Base-by-base conservation (phyloP, 2,329 filamentous ascomycete species). In the Lachnellula suecica region DNA sequence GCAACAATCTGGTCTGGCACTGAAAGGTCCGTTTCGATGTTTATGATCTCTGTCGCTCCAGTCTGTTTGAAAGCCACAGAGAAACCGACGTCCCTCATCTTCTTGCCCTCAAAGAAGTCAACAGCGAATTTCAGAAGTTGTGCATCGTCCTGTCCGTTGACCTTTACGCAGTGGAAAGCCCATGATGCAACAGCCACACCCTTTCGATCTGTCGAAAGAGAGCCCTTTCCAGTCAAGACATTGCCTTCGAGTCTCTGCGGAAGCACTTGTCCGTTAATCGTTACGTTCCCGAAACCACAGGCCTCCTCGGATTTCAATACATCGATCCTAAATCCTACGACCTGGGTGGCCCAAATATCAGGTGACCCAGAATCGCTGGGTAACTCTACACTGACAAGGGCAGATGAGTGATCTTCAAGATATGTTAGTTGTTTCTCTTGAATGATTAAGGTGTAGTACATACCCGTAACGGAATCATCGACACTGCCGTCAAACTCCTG, bases 251-350 rank as follows among this genome's bases (percentile, higher is more conserved):
- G 27, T 40, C 71, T 68, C 52, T 74, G 72, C 15, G 66, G 56
- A 4, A 81, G 67, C 4, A 63, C 35, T 52, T 75, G 71, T 52
- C 72, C 74, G 62, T 79, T 74, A 53, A 82, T 62, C 17, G 71
- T 74, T 52, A 79, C 67, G 57, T 75, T 76, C 56, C 71, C 73
- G 60, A 68, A 68, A 2, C 73, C 76, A 59, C 79, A 81, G 23
- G 72, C 68, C n/a, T 70, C 63, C 9, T 67, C 66, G 9, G 76
- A 74, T 52, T 76, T 72, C 27, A 72, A 63, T 34, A 81, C 66
- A 55, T 78, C 71, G 43, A 81, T 61, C 42, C 70, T 69, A 44
- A 81, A 58, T 25, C 38, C 47, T 5, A 65, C 23, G 4, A 54
- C 27, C 17, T 53, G 46, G 4, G 9, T 40, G 6, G 50, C 41